Base-by-base conservation (phyloP, 2,329 filamentous ascomycete genomes). In the Akanthomyces lecanii region DNA sequence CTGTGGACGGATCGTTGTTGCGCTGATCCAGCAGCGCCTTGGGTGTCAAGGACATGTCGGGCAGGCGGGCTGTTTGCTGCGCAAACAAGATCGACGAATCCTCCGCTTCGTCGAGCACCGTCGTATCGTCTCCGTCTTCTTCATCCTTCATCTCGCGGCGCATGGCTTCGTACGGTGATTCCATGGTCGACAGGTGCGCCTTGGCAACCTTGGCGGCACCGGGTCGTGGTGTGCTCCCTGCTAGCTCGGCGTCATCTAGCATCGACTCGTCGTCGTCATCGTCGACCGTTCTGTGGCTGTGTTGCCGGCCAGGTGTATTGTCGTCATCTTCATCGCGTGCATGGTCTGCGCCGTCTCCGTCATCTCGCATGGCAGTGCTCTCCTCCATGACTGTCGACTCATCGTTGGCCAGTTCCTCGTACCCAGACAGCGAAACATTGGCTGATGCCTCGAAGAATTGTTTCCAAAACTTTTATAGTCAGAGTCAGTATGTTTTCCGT, bases 401-500 rank as follows among this genome's bases (percentile, higher is more conserved):
- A n/a, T 89, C 87, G 59, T 85, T 86, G 16, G 85, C 85, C 25
- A 87, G 82, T 72, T 96, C 93, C 73, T 97, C 94, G 75, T 99
- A 97, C 33, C 93, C 92, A 0, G 92, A 97, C 12, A 99, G 84
- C 12, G 94, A 97, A 30, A 99, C 94, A 71, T 99, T 98, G 73
- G 95, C 95, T 54, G 93, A 97, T 42, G 95, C 92, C 78, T 99
- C 95, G 77, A 99, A 99, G 81, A 99, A 99, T 80, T 98, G 93
- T 77, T 99, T 99, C 95, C 95, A 99, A 77, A 99, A 99, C 90
- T 50, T 1, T 6, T 1, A 5, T 23, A 40, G 56, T 59, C 96
- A 71, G 14, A 61, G 33, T 16, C 6, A 12, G 14, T 42, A 45
- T 11, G 1, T 25, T 16, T 1, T 28, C 23, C 23, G 30, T 18